Evolutionary conservation across 495 filamentous ascomycete species (phyloP).

Genomic region (Penicillium cosmopolitanum): DNA sequence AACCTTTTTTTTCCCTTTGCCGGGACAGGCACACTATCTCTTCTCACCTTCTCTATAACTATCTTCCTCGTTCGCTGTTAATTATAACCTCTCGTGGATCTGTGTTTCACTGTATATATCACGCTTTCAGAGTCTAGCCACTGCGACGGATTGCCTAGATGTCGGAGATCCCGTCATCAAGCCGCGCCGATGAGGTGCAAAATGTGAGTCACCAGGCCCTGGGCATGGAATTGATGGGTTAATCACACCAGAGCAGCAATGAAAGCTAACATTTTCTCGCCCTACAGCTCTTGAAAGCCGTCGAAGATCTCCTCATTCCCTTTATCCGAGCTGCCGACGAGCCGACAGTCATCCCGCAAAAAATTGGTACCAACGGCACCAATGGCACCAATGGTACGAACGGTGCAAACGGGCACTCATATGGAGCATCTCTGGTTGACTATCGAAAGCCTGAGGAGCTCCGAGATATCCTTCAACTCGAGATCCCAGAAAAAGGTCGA

Average conservation of each 20-base stretch:
- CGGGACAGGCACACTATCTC: neutral
- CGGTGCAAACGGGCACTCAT: conserved; percentile 44
- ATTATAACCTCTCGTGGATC: no score
- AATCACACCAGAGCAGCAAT: neutral
- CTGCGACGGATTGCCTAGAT: conserved; percentile 19
- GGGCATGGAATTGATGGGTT: neutral
- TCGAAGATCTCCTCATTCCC: conserved; percentile 74
- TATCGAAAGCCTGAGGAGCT: conserved; percentile 72
- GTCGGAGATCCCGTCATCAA: conserved; percentile 27
- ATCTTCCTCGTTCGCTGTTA: no score
- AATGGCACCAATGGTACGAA: conserved; percentile 21
- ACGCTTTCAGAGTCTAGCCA: no score
- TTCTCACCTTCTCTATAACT: neutral
- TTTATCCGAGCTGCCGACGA: conserved; percentile 79
- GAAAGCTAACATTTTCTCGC: neutral
- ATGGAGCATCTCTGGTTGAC: conserved; percentile 68
- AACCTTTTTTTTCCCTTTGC: conserved; percentile 24
- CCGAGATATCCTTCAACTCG: conserved; percentile 62
- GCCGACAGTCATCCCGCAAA: conserved; percentile 48
- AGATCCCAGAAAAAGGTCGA: conserved; percentile 64
- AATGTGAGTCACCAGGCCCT: conserved; percentile 36
- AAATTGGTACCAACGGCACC: conserved; percentile 41
- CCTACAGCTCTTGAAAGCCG: conserved; percentile 68
- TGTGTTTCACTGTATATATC: no score
- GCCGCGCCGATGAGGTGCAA: conserved; percentile 50